Percentiles rank a stretch among this genome's conserved stretches.
These are phyloP conservation scores for Huntiella decipiens DNA, from an alignment of 2,329 filamentous ascomycete genomes.

Conservation along the genomic window DNA sequence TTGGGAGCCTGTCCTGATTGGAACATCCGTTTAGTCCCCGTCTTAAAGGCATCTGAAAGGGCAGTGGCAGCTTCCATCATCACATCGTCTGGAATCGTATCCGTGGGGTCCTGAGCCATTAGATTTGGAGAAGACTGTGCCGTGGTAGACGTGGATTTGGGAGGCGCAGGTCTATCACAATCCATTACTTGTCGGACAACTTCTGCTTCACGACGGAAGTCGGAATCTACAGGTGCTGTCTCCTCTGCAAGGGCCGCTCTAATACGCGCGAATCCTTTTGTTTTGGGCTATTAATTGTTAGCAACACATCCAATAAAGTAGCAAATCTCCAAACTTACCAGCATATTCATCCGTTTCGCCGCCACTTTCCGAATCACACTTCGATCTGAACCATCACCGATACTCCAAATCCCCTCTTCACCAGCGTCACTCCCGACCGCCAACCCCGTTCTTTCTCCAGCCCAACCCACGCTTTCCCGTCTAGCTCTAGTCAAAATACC, in stretches of 20 bases:
- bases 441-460: slow-evolving; percentile 74
- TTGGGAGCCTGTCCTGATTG: neutral
- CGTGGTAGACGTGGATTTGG: slow-evolving; percentile 28
- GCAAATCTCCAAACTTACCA: slow-evolving; percentile 37
- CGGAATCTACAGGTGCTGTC: slow-evolving; percentile 67
- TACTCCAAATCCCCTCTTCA: slow-evolving; percentile 49
- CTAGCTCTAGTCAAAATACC: slow-evolving; percentile 31
- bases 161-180: slow-evolving; percentile 49
- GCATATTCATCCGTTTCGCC: slow-evolving; percentile 68
- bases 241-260: slow-evolving; percentile 80
- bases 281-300: slow-evolving; percentile 54
- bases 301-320: slow-evolving; percentile 9
- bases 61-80: slow-evolving; percentile 38
- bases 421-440: slow-evolving; percentile 42
- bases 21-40: neutral
- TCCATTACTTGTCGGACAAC: slow-evolving; percentile 91
- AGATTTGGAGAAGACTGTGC: slow-evolving; percentile 51
- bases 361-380: slow-evolving; percentile 69
- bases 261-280: slow-evolving; percentile 86
- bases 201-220: slow-evolving; percentile 79
- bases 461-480: slow-evolving; percentile 76
- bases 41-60: slow-evolving; percentile 21
- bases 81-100: slow-evolving; percentile 52
- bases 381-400: slow-evolving; percentile 45
- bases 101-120: slow-evolving; percentile 42